Base-by-base conservation (phyloP, 139 green algal species). In the Prasinococcaceae sp. region DNA sequence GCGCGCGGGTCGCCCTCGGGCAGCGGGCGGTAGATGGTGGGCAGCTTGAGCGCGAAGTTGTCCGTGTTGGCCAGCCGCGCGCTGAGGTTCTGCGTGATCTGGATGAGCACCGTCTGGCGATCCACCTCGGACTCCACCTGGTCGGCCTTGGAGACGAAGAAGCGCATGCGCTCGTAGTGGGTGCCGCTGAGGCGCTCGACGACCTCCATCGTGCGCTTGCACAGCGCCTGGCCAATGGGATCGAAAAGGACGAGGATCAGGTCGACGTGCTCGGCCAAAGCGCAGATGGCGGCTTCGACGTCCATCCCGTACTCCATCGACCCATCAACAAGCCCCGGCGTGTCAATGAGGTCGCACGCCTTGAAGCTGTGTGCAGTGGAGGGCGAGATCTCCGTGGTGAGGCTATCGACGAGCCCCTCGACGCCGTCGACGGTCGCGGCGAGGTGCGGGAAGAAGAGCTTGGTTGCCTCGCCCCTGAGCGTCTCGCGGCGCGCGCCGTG, bases 91-190 rank as follows among this genome's bases (percentile, higher is more conserved):
- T 63, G 51, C 12, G 73, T 80, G 41, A 80, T 80, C 55, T 80
- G 69, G 53, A 80, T 78, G 22, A 78, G 56, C 53, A 78, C 73
- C 10, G 65, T 33, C 53, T 81, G 72, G 22, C 75, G 48, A 55
- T 82, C 53, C 6, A 53, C 24, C 23, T 61, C 53, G 3, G n/a
- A 9, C 4, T 54, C 53, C 20, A 61, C 53, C 53, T 61, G 53
- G 49, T 85, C 77, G 26, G 77, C 77, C 49, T 85, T 84, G 46
- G 63, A 75, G 74, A 85, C 82, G 72, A 79, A 85, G 50, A 79
- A 85, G 40, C 73, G 57, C 20, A 85, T 75, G 69, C 82, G 82
- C 56, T 85, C 77, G 40, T 73, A 37, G 56, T 82, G 72, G 4
- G 64, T 60, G 40, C 74, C 58, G 63, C 78, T 82, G 10, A 85